Evolutionary conservation across 2,329 filamentous ascomycete species (phyloP), one percentile per base, ranked within the genome.

Genomic region (Cercospora sp.): DNA sequence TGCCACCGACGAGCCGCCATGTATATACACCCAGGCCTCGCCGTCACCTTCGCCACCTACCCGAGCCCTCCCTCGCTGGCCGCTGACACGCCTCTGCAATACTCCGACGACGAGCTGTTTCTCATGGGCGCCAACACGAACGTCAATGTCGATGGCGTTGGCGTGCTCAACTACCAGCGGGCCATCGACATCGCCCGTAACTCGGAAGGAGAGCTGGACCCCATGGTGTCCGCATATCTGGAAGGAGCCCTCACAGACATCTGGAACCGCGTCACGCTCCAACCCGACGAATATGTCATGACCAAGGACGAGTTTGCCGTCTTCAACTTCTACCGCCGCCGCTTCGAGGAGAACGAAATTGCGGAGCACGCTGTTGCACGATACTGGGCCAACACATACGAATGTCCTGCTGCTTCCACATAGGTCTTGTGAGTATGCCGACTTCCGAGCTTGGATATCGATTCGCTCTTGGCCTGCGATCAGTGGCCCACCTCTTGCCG

Each of bases 311-410:
- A 96, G 80, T 96, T 95, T 75, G 88, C 91, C 64, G 85, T 96
- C 68, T 93, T 96, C 87, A 96, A 95, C 82, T 94, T 90, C 79
- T 94, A 91, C 79, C 89, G 91, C 70, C 80, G 86, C 70, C 86
- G 90, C 9, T 93, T 90, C 76, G 78, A 81, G 31, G 86, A 87
- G 68, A 81, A 80, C 16, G 76, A 79, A 28, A 75, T 86, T 60
- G 83, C 85, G 23, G 82, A 83, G 72, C 80, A 79, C 62, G 86
- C 86, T 10, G 83, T 87, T 62, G 83, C 81, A 69, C 84, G 86
- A 13, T 89, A 85, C 75, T 89, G 87, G 87, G 81, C 86, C 71
- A 79, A 82, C 59, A 72, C 72, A 20, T 71, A 68, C 64, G 67
- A 71, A 57, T 30, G 64, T 28, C 63, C 67, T 48, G 30, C 64